These are phyloP conservation scores for Pilatotrama ljubarskyi DNA, from an alignment of 768 basidiomycete genomes.

Conservation along the genomic window DNA sequence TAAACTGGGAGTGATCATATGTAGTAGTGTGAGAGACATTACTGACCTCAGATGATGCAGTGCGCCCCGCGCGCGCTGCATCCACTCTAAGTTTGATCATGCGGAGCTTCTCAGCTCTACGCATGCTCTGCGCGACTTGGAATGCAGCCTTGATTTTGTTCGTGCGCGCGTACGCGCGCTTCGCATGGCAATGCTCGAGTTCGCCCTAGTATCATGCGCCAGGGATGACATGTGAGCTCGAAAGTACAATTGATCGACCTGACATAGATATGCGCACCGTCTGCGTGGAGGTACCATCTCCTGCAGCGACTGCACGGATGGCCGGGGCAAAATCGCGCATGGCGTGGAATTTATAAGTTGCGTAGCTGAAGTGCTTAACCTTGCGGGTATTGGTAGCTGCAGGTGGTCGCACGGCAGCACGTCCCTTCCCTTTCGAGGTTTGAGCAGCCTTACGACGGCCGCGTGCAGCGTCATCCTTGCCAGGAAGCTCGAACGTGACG, in stretches of 20 bases:
- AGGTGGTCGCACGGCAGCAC: too few relatives aligned
- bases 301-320: constrained; percentile 22
- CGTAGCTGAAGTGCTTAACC: constrained; percentile 21
- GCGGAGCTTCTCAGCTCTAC: constrained; percentile 19
- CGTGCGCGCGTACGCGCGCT: constrained; percentile 37
- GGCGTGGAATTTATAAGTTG: constrained; percentile 31
- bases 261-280: constrained; percentile 23
- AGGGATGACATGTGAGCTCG: background rate
- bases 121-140: constrained; percentile 35
- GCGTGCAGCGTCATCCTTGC: background rate
- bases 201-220: constrained; percentile 35
- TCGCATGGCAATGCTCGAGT: constrained; percentile 37
- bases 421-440: background rate
- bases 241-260: too few relatives aligned
- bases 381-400: background rate
- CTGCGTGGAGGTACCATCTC: constrained; percentile 30
- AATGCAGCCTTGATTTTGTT: constrained; percentile 34
- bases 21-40: too few relatives aligned
- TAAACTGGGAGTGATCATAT: too few relatives aligned
- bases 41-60: too few relatives aligned
- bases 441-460: background rate
- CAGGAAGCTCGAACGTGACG: background rate
- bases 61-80: too few relatives aligned
- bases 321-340: constrained; percentile 21
- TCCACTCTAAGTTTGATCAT: constrained; percentile 18